A percentile compares a stretch with the other conserved stretches of the same genome.
Evolutionary conservation across 139 green algal species (phyloP).

Genomic region (Chlorella sp.): DNA sequence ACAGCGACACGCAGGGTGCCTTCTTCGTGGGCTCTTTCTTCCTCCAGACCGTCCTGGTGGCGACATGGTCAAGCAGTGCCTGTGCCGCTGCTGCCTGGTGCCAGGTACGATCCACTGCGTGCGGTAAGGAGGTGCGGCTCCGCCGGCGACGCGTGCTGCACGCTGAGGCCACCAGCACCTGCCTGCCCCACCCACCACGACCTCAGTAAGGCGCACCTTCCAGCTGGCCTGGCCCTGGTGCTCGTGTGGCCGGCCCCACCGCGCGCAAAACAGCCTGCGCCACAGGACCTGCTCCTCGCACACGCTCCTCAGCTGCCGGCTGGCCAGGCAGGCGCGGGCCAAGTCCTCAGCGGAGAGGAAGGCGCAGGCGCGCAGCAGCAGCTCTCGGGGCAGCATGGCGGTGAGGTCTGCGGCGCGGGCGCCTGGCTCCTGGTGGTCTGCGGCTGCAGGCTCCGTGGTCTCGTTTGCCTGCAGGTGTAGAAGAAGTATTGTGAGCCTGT

Average conservation of each 20-base stretch:
- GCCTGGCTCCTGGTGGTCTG: not conserved
- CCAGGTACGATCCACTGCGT: no score
- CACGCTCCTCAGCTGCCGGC: not conserved
- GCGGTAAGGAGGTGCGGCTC: no score
- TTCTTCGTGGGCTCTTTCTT: no score
- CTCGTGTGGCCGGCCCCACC: conserved; percentile 21
- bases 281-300: conserved; percentile 24
- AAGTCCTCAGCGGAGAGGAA: conserved; percentile 33
- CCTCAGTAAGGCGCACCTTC: conserved; percentile 17
- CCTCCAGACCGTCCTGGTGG: no score
- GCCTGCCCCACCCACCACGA: not conserved
- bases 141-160: no score
- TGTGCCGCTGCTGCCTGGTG: no score
- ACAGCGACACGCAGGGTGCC: no score
- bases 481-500: no score
- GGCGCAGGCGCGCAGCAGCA: conserved; percentile 33
- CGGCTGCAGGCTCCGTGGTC: not conserved
- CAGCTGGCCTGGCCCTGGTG: conserved; percentile 9
- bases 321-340: not conserved
- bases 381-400: conserved; percentile 10
- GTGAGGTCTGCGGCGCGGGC: not conserved
- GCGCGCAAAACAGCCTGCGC: conserved; percentile 25
- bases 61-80: no score
- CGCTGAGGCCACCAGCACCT: no score
- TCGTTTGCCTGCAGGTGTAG: no score